Base-by-base conservation (phyloP, 2,329 filamentous ascomycete genomes). In the Fusarium tuaranense region DNA sequence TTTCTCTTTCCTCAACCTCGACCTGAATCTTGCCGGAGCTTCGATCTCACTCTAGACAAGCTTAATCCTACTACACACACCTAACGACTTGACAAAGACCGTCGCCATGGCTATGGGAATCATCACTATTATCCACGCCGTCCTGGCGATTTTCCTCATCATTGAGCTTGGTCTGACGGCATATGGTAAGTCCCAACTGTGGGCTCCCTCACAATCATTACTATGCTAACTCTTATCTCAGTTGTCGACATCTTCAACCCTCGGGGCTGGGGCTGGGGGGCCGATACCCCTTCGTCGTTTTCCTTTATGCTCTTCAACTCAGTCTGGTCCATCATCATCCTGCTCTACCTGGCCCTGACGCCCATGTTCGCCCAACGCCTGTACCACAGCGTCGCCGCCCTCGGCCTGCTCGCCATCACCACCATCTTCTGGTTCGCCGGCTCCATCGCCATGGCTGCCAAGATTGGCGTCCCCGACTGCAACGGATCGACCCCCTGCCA, bases 361-460 rank as follows among this genome's bases (percentile, higher is more conserved):
- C 93, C 94, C 1, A 84, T 89, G 51, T 92, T 91, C 83, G 86
- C 91, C 77, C 86, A 89, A 5, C 85, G 85, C 27, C 78, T 91
- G 13, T 91, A 92, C 77, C 90, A 94, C 82, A 89, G 88, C 63
- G 89, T 90, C 61, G 90, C 88, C 53, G 89, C 95, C 18, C 85
- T 95, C 20, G 91, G 79, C 2, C 86, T 94, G 36, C 93, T 97
- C 79, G 86, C 86, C 57, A 75, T 97, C 27, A 97, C 94, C 12
- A 92, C 93, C 84, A 87, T 97, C 67, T 97, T 97, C 86, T 98
- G 95, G 95, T 97, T 98, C 80, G 92, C 93, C 1, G 95, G 94
- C 8, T 93, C 95, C 78, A 92, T 97, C 75, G 94, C 94, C 0
- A 83, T 95, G 13, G 94, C 93, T 0, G 92, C 91, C 22, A 87